These are phyloP conservation scores for Trichoderma gracile DNA, from an alignment of 2,329 filamentous ascomycete species.

Conservation along the genomic window DNA sequence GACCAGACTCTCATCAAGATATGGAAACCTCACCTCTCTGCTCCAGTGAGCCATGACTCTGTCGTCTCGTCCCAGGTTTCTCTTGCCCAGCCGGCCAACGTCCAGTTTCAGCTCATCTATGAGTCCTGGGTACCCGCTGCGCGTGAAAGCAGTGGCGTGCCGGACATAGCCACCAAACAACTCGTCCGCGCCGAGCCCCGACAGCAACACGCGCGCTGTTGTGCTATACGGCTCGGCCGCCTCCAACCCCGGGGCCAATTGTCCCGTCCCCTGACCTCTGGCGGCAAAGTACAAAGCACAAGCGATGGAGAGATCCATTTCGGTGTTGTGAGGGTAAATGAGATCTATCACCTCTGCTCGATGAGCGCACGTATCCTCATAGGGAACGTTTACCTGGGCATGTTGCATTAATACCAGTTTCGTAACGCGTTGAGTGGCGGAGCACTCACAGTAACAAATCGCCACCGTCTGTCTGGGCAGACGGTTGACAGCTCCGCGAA, in stretches of 20 bases:
- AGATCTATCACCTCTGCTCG: conserved; percentile 69
- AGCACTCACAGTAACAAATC: conserved; percentile 69
- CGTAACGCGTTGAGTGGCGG: neutral
- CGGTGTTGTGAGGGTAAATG: conserved; percentile 92
- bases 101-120: conserved; percentile 83
- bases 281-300: conserved; percentile 94
- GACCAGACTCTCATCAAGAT: conserved; percentile 84
- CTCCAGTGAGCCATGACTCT: conserved; percentile 87
- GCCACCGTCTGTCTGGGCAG: conserved; percentile 74
- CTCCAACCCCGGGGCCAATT: conserved; percentile 34
- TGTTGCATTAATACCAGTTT: neutral
- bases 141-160: conserved; percentile 73
- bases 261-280: conserved; percentile 62
- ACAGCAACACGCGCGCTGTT: conserved; percentile 79
- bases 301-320: conserved; percentile 97
- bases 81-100: conserved; percentile 79
- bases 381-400: conserved; percentile 73
- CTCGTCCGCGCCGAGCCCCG: conserved; percentile 92
- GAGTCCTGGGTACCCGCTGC: conserved; percentile 68
- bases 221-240: conserved; percentile 57
- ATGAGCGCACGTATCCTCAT: conserved; percentile 69
- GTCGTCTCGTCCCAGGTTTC: conserved; percentile 95
- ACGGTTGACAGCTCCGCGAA: conserved; percentile 69
- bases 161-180: conserved; percentile 91
- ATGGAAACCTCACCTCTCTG: conserved; percentile 87